Base-by-base conservation (phyloP, 139 green algal species). In the Tetradesmus obliquus region DNA sequence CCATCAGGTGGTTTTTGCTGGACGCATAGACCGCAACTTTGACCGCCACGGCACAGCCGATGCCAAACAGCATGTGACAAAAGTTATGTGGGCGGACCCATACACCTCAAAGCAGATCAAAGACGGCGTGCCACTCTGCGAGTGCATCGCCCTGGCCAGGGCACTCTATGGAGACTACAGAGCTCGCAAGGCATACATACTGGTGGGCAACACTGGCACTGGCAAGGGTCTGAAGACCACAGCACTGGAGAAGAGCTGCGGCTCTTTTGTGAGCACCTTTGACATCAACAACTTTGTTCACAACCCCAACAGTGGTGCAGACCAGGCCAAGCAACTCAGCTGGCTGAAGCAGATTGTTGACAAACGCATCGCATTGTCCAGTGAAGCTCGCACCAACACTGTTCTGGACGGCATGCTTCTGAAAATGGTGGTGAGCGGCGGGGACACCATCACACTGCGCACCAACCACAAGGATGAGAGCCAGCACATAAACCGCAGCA, bases 321-420 rank as follows among this genome's bases (percentile, higher is more conserved):
- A 88, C 15, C 10, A 54, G 22, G 83, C 83, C 12, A 74, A 88
- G 15, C 83, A 88, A 24, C 55, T 88, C 9, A 88, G 83, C 15
- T 88, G 83, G 83, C 83, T 88, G 57, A 88, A 51, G 83, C 55
- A 79, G 83, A 72, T 88, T 72, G 83, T 88, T 1, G 83, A 88
- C 55, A 72, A 79, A 55, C 83, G 83, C n/a, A 88, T 88, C 9
- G 83, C 83, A 15, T 9, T 88, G 20, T 79, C 57, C 12, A 88
- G 83, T 17, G 83, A 88, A 15, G 83, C 83, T 6, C 7, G 83
- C 10, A 5, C 32, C 8, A 53, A 53, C 83, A 88, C 57, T 20
- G 22, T 51, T 3, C 55, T 88, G 54, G 53, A n/a, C 76, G 83
- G 83, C n/a, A 17, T 88, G 55, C 7, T 72, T 9, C 5, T 88